These are phyloP conservation scores for Farysia itapuensis DNA, from an alignment of 1,284 basidiomycete genomes.

Conservation along the genomic window DNA sequence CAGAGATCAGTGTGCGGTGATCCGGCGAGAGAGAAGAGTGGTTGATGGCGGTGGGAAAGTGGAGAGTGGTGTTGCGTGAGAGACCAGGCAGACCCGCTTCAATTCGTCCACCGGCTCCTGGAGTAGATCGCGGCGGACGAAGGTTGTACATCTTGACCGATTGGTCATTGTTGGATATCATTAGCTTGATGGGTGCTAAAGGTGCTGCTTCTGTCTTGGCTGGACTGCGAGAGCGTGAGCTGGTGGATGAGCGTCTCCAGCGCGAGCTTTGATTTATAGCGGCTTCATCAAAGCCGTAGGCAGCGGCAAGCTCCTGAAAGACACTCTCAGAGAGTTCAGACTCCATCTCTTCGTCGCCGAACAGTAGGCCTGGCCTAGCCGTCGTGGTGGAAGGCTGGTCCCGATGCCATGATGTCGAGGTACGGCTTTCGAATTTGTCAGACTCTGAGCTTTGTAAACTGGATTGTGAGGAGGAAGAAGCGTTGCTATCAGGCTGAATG, in stretches of 20 bases:
- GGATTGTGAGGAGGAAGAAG: neutral
- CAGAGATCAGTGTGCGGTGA: constrained; percentile 76
- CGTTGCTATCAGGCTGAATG: constrained; percentile 46
- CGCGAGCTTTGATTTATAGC: constrained; percentile 15
- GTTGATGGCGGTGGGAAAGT: constrained; percentile 41
- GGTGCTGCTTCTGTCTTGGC: neutral
- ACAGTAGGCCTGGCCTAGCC: constrained; percentile 18
- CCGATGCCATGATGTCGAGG: constrained; percentile 10
- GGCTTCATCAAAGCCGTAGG: constrained; percentile 25
- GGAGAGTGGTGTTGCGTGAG: constrained; percentile 47
- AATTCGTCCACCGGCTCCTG: constrained; percentile 55
- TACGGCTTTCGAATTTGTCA: constrained; percentile 6
- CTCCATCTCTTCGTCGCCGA: constrained; percentile 32
- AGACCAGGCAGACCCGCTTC: constrained; percentile 65
- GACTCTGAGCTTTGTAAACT: constrained; percentile 1
- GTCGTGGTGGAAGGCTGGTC: constrained; percentile 15
- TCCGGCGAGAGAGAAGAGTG: constrained; percentile 70
- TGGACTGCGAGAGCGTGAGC: neutral
- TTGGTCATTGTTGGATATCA: constrained; percentile 79
- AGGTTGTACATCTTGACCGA: constrained; percentile 68
- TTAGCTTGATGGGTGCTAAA: constrained; percentile 61
- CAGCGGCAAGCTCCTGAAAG: constrained; percentile 29
- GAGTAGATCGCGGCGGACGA: constrained; percentile 29
- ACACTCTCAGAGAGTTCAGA: constrained; percentile 26
- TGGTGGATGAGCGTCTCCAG: constrained; percentile 1